phyloP scores from a whole-genome alignment of 2,329 filamentous ascomycete genomes.

The Exophiala aquamarina region DNA sequence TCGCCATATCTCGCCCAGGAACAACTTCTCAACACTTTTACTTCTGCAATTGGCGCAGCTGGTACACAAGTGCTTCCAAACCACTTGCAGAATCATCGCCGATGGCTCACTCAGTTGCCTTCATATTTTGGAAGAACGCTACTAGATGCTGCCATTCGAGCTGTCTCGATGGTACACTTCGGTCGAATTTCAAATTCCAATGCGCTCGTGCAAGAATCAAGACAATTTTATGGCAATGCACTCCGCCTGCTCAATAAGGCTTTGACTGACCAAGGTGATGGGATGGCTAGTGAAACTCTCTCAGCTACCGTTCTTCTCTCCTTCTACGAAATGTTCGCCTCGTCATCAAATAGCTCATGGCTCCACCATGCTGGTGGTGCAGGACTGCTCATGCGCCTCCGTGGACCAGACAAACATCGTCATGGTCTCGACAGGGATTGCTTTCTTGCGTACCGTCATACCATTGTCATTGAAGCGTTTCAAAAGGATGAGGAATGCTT shows the following conservation, averaged over 20 bases:
- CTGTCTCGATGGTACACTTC: constrained; percentile 33
- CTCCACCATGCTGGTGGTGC: constrained; percentile 38
- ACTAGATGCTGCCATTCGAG: constrained; percentile 29
- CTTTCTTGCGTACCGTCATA: constrained; percentile 37
- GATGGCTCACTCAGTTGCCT: constrained; percentile 27
- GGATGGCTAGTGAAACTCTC: constrained; percentile 35
- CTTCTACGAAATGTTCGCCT: constrained; percentile 39
- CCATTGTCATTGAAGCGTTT: constrained; percentile 36
- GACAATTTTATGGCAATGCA: constrained; percentile 35
- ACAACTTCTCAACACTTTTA: constrained; percentile 23
- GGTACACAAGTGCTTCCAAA: constrained; percentile 11
- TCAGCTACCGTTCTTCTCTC: constrained; percentile 37
- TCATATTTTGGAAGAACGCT: constrained; percentile 23
- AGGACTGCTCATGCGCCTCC: constrained; percentile 35
- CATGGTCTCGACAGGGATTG: constrained; percentile 36
- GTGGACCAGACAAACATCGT: constrained; percentile 34
- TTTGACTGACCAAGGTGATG: constrained; percentile 30
- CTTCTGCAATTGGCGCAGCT: constrained; percentile 5
- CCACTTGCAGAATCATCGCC: constrained; percentile 19
- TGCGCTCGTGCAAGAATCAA: constrained; percentile 29
- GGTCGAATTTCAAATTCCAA: constrained; percentile 29
- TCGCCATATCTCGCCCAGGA: constrained; percentile 25
- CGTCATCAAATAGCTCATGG: constrained; percentile 38
- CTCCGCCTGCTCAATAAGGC: constrained; percentile 33
- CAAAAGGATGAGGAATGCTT: constrained; percentile 36